Evolutionary conservation across 768 basidiomycete genomes (phyloP).

Genomic region (Xanthoconium stramineum): DNA sequence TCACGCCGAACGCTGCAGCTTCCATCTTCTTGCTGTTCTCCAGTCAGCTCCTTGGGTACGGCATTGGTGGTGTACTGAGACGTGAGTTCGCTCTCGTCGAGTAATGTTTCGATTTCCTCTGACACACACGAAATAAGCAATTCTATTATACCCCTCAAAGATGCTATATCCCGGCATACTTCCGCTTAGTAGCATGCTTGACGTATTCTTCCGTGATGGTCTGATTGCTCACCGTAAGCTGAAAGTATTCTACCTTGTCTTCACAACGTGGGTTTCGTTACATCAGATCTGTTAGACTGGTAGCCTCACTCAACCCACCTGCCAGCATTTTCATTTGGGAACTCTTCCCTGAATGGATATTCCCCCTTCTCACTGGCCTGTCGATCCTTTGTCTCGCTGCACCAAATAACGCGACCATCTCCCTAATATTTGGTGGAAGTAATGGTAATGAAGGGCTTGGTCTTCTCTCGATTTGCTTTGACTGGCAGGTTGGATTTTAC

Average conservation of each 20-base stretch:
- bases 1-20: constrained; percentile 43
- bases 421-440: constrained; percentile 58
- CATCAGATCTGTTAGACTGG: constrained; percentile 2
- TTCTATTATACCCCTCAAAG: constrained; percentile 42
- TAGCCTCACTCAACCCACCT: constrained; percentile 12
- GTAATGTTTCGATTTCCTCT: neutral
- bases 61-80: constrained; percentile 51
- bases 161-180: constrained; percentile 40
- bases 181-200: constrained; percentile 25
- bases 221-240: constrained; percentile 39
- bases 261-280: constrained; percentile 28
- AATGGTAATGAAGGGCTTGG: constrained; percentile 64
- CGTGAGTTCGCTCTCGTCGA: constrained; percentile 27
- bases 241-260: constrained; percentile 27
- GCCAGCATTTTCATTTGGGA: constrained; percentile 33
- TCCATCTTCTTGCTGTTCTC: constrained; percentile 44
- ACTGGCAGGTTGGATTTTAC: constrained; percentile 49
- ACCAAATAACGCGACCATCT: constrained; percentile 46
- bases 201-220: constrained; percentile 41
- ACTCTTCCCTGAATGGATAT: constrained; percentile 34
- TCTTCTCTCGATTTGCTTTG: constrained; percentile 54
- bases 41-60: constrained; percentile 44
- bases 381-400: constrained; percentile 60
- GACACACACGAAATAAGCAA: constrained; percentile 11
- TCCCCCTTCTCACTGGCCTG: constrained; percentile 61